Conservation (phyloP, 2,329 filamentous ascomycete genomes). For the Apiospora rasikravindrae region DNA sequence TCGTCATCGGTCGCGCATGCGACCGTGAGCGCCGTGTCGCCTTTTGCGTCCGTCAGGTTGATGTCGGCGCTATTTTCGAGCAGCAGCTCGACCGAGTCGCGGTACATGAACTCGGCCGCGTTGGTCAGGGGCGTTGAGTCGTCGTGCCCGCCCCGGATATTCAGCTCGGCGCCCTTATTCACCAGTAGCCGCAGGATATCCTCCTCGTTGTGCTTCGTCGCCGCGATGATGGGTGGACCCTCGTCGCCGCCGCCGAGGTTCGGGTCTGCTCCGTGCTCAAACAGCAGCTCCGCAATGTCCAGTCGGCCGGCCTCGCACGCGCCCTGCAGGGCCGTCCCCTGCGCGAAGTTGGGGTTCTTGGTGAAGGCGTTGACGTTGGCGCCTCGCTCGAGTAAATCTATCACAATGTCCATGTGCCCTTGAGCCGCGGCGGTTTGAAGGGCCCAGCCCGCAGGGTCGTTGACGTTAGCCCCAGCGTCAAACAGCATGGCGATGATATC, state of each 20-base stretch:
- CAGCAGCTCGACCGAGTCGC: background rate
- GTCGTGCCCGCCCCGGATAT: slow-evolving; percentile 42
- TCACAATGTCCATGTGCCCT: slow-evolving; percentile 42
- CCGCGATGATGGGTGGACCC: slow-evolving; percentile 44
- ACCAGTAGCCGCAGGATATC: slow-evolving; percentile 44
- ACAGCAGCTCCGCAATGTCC: slow-evolving; percentile 42
- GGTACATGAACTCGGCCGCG: slow-evolving; percentile 32
- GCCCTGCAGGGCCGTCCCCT: slow-evolving; percentile 46
- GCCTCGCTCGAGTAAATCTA: slow-evolving; percentile 40
- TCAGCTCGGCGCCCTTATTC: slow-evolving; percentile 41
- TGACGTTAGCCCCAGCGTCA: slow-evolving; percentile 40
- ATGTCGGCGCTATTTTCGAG: background rate
- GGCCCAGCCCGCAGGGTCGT: slow-evolving; percentile 43
- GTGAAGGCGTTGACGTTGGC: slow-evolving; percentile 43
- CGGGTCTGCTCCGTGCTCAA: slow-evolving; percentile 44
- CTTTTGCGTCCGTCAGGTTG: background rate
- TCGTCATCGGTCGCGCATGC: background rate
- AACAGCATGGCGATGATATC: slow-evolving; percentile 40
- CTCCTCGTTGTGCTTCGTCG: slow-evolving; percentile 40
- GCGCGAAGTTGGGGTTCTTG: slow-evolving; percentile 34
- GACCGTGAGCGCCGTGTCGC: background rate
- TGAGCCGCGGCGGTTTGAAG: slow-evolving; percentile 44
- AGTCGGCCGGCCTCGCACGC: slow-evolving; percentile 42
- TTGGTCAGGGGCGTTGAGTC: slow-evolving; percentile 44
- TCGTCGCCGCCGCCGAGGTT: slow-evolving; percentile 42